Base-by-base conservation (phyloP, 768 basidiomycete species). In the Phanerochaete sordida region DNA sequence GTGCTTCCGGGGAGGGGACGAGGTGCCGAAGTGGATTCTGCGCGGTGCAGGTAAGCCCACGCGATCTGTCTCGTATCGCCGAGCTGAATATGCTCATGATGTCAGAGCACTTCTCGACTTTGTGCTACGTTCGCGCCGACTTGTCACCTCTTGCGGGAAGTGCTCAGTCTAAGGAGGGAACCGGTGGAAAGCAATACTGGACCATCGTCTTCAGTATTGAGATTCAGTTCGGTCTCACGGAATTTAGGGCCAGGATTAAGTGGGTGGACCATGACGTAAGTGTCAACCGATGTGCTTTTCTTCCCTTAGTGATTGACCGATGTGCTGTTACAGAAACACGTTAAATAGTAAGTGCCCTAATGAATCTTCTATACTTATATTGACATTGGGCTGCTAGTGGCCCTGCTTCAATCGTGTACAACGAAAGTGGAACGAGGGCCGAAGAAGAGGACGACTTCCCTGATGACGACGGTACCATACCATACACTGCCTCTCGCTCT, bases 151-250 rank as follows among this genome's bases (percentile, higher is more conserved):
- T 92, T 53, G 85, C 81, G 45, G 81, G 85, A 21, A 90, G 87
- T 63, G 89, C 90, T 0, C 82, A 84, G 64, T 75, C 90, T 1
- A 91, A 90, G 68, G 69, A 74, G 5, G 84, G 88, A 1, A 82
- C 72, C 64, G 81, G 79, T 48, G 85, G 87, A 53, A 88, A 85
- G 74, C 84, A 79, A 12, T 91, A 90, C 63, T 92, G 88, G 88
- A 91, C 86, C 15, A 90, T 92, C 60, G 85, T 92, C 19, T 92
- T 92, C 71, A 88, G 86, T 30, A 85, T 92, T 30, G 90, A 91
- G 69, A 90, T 92, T 57, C 89, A 90, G 67, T 91, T 92, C 60
- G 89, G 90, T 31, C 68, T 91, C 62, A 92, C 90, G 0, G 90
- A 92, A 71, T 92, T 92, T 75, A 87, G 77, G 69, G 89, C 90